Evolutionary conservation across 2,329 filamentous ascomycete species (phyloP), one percentile per base, ranked within the genome.

Genomic region (Fusarium sororula): DNA sequence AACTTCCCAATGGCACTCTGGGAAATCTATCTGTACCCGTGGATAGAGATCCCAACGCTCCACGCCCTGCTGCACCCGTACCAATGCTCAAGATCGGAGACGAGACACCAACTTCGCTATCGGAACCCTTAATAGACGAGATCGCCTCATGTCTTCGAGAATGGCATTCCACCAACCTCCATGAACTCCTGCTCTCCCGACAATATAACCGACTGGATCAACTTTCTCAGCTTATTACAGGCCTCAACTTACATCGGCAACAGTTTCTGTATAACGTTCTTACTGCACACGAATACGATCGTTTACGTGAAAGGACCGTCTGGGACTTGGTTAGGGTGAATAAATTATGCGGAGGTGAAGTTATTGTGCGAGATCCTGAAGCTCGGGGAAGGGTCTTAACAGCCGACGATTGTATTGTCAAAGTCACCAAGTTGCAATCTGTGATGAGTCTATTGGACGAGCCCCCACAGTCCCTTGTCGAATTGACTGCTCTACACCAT

Each of bases 11-110:
- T 64, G 84, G 83, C 58, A 80, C 80, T 10, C 75, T 79, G 12
- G 84, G 83, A 37, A 84, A 78, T 26, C 81, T 89, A 26, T 87
- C 88, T 14, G 77, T 86, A 7, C 84, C 85, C 10, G 80, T 87
- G 54, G 83, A 85, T 72, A 89, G 92, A 71, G 90, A 95, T 77
- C 91, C 91, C 4, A 87, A 90, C 79, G 89, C 86, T 30, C 91
- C 91, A 17, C 94, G 94, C 77, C 96, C 96, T 37, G 90, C 94
- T 17, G 97, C 97, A 17, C 96, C 96, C 1, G 95, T 99, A 14
- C 96, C 96, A 9, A 96, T 98, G 93, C 88, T 99, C 60, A 98
- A 98, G 82, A 96, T 99, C 81, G 96, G 96, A 66, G 96, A 99
- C 80, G 96, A 99, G 85, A 98, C 95, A 5, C 94, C 95, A 3